A percentile compares a stretch with the other conserved stretches of the same genome.
Evolutionary conservation across 257 asterid genomes (phyloP).

Genomic region (Solanum commersonii): DNA sequence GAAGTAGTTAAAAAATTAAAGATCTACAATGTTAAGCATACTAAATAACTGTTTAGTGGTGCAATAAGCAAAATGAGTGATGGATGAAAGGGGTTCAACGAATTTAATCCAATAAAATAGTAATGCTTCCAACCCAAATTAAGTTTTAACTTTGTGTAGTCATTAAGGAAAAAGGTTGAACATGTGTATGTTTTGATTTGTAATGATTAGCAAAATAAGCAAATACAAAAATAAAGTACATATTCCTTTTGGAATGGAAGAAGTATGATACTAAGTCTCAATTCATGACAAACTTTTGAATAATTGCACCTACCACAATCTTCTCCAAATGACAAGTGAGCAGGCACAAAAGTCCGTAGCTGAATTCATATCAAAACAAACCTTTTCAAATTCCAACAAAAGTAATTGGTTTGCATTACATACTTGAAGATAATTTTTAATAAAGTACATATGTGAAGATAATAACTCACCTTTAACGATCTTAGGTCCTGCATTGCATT

Average conservation of each 20-base stretch:
- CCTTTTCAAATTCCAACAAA: background rate
- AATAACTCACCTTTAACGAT: constrained; percentile 44
- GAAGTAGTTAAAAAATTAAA: background rate
- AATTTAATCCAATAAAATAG: background rate
- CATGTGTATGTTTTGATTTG: background rate
- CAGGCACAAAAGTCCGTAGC: constrained; percentile 76
- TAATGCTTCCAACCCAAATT: background rate
- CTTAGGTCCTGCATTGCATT: constrained; percentile 62
- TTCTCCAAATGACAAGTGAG: constrained; percentile 68
- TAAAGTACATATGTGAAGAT: background rate
- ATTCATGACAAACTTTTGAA: background rate
- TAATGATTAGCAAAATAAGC: background rate
- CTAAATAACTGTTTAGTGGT: background rate
- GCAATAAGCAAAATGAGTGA: background rate
- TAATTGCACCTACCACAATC: constrained; percentile 55
- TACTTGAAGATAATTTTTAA: background rate
- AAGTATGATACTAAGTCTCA: background rate
- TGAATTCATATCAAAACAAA: constrained; percentile 27
- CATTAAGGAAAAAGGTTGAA: background rate
- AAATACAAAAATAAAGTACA: background rate
- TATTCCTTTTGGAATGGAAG: background rate
- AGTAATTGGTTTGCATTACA: background rate
- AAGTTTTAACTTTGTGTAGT: background rate
- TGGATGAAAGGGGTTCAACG: background rate
- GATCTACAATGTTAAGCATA: background rate